A percentile compares a stretch with the other conserved stretches of the same genome.
Evolutionary conservation across 345 rosid genomes (phyloP).

Genomic region (Linum usitatissimum): DNA sequence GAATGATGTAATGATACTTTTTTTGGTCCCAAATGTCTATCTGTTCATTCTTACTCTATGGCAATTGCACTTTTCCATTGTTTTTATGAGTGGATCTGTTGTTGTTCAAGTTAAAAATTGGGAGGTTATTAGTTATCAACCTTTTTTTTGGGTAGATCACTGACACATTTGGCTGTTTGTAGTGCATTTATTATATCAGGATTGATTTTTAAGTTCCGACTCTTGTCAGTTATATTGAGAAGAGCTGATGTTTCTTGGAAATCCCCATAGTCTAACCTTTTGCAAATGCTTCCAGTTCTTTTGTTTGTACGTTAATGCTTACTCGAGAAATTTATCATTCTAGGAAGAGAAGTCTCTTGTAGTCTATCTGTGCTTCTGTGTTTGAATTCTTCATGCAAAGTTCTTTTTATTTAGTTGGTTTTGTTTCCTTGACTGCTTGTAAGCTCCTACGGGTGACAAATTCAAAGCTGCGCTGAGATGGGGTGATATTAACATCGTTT

Average conservation of each 20-base stretch:
- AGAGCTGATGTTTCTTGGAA: not conserved
- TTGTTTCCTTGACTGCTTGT: conserved; percentile 38
- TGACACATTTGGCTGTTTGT: not conserved
- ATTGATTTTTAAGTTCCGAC: not conserved
- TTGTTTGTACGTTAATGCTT: no score
- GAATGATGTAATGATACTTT: not conserved
- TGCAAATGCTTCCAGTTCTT: no score
- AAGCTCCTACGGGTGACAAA: conserved; percentile 92
- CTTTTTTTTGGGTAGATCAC: no score
- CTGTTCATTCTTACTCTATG: no score
- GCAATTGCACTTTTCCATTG: not conserved
- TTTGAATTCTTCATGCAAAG: not conserved
- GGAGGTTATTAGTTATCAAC: not conserved
- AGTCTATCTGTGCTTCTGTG: no score
- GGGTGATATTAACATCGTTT: conserved; percentile 76
- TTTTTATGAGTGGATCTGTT: not conserved
- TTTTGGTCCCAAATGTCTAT: no score
- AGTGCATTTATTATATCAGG: not conserved
- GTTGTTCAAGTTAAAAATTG: not conserved
- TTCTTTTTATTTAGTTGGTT: not conserved
- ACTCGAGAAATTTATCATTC: no score
- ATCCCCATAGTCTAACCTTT: no score
- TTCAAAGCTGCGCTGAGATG: conserved; percentile 78
- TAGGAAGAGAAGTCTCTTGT: no score
- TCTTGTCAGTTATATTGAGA: not conserved